Evolutionary conservation across 192 early-diverging fungal genomes (phyloP).

Genomic region (Coemansia sp.): DNA sequence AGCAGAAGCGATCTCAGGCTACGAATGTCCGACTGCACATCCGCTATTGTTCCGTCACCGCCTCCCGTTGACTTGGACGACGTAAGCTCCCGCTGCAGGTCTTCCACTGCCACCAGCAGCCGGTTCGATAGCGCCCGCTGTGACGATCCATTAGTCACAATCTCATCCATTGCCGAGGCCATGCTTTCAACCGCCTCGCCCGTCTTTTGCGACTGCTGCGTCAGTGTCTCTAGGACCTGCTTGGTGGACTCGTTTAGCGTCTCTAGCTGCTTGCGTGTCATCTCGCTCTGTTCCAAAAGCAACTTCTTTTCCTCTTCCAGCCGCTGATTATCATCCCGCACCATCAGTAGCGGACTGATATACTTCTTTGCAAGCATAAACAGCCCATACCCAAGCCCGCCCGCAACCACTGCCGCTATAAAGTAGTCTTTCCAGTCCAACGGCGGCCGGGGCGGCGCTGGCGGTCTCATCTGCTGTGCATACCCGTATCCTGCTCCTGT

Average conservation of each 20-base stretch:
- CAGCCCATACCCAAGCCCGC: conserved; percentile 87
- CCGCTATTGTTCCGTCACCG: conserved; percentile 36
- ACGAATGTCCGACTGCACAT: conserved; percentile 93
- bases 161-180: conserved; percentile 41
- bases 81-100: conserved; percentile 41
- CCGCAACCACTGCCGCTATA: conserved; percentile 80
- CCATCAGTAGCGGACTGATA: conserved; percentile 30
- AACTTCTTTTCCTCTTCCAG: conserved; percentile 60
- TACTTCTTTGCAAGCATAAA: conserved; percentile 64
- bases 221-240: conserved; percentile 60
- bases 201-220: conserved; percentile 68
- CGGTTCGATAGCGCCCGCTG: conserved; percentile 21
- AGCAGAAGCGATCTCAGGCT: conserved; percentile 87
- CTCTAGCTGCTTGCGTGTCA: conserved; percentile 68
- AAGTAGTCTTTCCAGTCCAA: conserved; percentile 94
- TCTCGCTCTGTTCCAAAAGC: conserved; percentile 67
- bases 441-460: conserved; percentile 59
- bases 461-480: conserved; percentile 41
- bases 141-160: conserved; percentile 29
- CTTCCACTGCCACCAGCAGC: conserved; percentile 41
- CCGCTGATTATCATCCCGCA: conserved; percentile 52
- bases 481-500: conserved; percentile 29
- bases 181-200: conserved; percentile 66
- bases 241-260: conserved; percentile 67
- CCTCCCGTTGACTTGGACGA: conserved; percentile 20